Evolutionary conservation across 768 basidiomycete genomes (phyloP), one percentile per base, ranked within the genome.

Genomic region (Amanita molliuscula): DNA sequence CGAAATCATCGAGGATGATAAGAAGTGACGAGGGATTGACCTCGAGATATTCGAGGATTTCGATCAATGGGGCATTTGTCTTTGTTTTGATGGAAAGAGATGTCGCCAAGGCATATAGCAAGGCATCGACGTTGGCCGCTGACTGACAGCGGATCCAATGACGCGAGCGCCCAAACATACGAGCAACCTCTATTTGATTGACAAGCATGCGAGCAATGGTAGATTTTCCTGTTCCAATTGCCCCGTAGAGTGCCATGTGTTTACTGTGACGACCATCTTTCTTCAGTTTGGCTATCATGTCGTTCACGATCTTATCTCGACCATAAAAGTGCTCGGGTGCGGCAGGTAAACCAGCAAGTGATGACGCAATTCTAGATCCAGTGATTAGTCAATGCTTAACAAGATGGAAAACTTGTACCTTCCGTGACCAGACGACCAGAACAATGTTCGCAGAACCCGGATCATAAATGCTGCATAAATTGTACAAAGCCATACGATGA

Each of bases 121-220:
- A 13, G 0, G 44, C 44, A 13, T 47, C 33, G 3, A 47, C 35
- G 15, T 36, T 47, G 11, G 46, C 18, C 7, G 34, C 33, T 3
- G 21, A 33, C 34, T 47, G 46, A 34, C 46, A 47, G 20, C 28
- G 25, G 13, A 47, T 35, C 33, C 33, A 37, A 37, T 47, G 46
- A 20, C 46, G 46, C 16, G 46, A 35, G n/a, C 20, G 18, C 8
- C 46, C 46, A 23, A 47, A 47, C 33, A 31, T 16, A 5, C 13
- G 20, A 23, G 18, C 31, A 47, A 47, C 25, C 16, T 47, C 33
- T 7, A 36, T 21, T 20, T n/a, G 46, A 26, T 47, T 47, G 31
- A 47, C 21, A 7, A 47, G 20, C 46, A 47, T 47, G 21, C 34
- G 46, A 3, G 34, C 46, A 9, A 37, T 35, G 3, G 46, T 36